These are phyloP conservation scores for Beverwykella pulmonaria DNA, from an alignment of 495 filamentous ascomycete genomes.

Conservation along the genomic window DNA sequence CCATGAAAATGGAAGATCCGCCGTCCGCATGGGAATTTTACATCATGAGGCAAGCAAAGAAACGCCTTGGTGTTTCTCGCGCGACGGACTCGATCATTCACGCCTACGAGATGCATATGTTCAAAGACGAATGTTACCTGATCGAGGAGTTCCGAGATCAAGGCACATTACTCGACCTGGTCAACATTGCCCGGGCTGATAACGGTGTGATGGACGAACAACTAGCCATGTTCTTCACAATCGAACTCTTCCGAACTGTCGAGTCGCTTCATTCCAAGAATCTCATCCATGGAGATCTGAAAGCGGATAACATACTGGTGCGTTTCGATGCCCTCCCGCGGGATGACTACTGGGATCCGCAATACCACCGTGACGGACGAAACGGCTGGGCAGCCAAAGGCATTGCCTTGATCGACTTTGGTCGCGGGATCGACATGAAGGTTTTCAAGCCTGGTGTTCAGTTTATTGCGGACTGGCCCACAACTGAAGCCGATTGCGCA, in stretches of 20 bases:
- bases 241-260: constrained; percentile 88
- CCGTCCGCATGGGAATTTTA: constrained; percentile 94
- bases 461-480: constrained; percentile 95
- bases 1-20: constrained; percentile 90
- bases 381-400: constrained; percentile 83
- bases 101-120: constrained; percentile 86
- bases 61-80: constrained; percentile 69
- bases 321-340: constrained; percentile 64
- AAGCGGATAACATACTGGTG: constrained; percentile 91
- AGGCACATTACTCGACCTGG: constrained; percentile 88
- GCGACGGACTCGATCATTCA: constrained; percentile 73
- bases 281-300: constrained; percentile 91
- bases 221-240: constrained; percentile 89
- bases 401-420: constrained; percentile 88
- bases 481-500: constrained; percentile 77
- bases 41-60: constrained; percentile 81
- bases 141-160: constrained; percentile 85
- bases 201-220: constrained; percentile 76
- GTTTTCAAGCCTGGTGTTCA: constrained; percentile 74
- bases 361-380: constrained; percentile 70
- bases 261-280: constrained; percentile 80
- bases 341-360: constrained; percentile 54
- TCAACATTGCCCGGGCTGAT: constrained; percentile 81
- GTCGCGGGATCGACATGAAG: constrained; percentile 90
- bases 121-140: constrained; percentile 80